phyloP scores from a whole-genome alignment of 345 rosid species.

The Noccaea bulbosa region DNA sequence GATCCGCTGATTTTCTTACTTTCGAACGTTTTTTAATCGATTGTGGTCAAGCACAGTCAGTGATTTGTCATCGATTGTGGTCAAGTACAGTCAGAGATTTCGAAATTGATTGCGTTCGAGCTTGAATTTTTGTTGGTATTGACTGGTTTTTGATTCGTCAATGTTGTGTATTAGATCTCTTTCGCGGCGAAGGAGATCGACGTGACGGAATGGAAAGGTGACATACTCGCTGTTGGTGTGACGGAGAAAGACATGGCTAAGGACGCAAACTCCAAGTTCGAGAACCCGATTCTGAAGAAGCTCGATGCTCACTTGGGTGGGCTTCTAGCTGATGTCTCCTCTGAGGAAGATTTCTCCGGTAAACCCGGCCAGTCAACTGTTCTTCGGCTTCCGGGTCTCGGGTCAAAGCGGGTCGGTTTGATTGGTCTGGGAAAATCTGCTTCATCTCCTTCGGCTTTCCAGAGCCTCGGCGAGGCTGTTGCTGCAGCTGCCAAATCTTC shows the following conservation, averaged over 20 bases:
- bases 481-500: slow-evolving; percentile 83
- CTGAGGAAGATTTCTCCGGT: slow-evolving; percentile 94
- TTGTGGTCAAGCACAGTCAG: background rate
- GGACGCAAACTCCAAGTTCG: slow-evolving; percentile 69
- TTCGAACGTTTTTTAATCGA: background rate
- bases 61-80: background rate
- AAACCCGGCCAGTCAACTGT: slow-evolving; percentile 78
- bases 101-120: slow-evolving; percentile 1
- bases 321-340: slow-evolving; percentile 74
- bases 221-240: slow-evolving; percentile 87
- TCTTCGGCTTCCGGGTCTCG: slow-evolving; percentile 78
- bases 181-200: slow-evolving; percentile 80
- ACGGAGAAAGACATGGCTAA: slow-evolving; percentile 86
- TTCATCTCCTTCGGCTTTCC: slow-evolving; percentile 58
- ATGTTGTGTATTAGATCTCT: slow-evolving; percentile 52
- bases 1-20: background rate
- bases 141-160: background rate
- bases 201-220: slow-evolving; percentile 90
- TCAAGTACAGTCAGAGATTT: slow-evolving; percentile 8
- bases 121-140: background rate
- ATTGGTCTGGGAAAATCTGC: slow-evolving; percentile 81
- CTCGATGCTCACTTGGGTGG: slow-evolving; percentile 83
- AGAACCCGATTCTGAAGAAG: slow-evolving; percentile 68
- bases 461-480: slow-evolving; percentile 76
- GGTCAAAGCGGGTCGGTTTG: slow-evolving; percentile 90